Evolutionary conservation across 352 stramenopile genomes (phyloP).

Genomic region (Globisporangium yorkense): DNA sequence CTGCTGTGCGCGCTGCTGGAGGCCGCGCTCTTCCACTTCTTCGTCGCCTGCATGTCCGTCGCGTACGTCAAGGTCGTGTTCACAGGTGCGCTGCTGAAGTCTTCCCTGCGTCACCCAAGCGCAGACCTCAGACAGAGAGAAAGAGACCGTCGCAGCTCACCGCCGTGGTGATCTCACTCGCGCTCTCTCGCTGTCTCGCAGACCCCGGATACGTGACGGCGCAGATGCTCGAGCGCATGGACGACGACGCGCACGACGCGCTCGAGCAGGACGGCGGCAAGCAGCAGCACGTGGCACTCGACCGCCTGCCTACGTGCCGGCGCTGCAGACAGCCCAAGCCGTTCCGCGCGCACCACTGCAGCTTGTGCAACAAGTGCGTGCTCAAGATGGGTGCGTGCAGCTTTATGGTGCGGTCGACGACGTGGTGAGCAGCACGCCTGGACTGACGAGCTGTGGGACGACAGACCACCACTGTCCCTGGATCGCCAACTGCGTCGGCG

Average conservation of each 20-base stretch:
- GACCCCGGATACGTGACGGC: conserved; percentile 79
- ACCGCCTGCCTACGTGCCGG: conserved; percentile 33
- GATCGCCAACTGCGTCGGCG: conserved; percentile 84
- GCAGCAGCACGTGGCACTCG: not conserved
- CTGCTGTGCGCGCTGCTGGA: conserved; percentile 29
- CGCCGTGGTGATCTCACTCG: no score
- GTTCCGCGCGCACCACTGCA: conserved; percentile 81
- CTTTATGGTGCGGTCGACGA: not conserved
- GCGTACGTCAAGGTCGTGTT: conserved; percentile 73
- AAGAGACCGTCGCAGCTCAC: no score
- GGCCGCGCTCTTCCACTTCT: conserved; percentile 50
- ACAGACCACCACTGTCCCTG: conserved; percentile 98
- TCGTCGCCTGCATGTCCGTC: conserved; percentile 36
- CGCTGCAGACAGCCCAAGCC: conserved; percentile 71
- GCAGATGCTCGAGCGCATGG: conserved; percentile 45
- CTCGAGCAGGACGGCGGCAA: conserved; percentile 36
- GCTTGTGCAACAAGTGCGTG: conserved; percentile 81
- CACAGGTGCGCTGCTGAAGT: conserved; percentile 34
- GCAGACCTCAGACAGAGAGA: no score
- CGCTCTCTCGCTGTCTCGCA: conserved; percentile 11
- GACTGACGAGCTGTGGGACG: not conserved
- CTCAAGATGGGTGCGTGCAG: conserved; percentile 69
- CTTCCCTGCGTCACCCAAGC: no score
- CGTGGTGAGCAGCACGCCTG: not conserved
- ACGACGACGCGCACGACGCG: conserved; percentile 53